Conservation (phyloP, 305 asterid species). For the Solanum hybrid region DNA sequence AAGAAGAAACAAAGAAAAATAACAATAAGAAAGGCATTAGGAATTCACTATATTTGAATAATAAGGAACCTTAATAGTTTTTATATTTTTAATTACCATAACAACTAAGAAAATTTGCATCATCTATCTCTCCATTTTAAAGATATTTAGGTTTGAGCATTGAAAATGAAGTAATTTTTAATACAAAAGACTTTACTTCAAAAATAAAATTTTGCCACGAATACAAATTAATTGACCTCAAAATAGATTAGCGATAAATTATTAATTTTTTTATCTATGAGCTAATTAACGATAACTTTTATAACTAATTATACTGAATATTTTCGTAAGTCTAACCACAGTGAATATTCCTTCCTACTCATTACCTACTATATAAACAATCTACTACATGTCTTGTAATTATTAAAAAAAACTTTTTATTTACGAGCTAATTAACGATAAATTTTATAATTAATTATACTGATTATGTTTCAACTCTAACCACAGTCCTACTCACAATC, state of each 20-base stretch:
- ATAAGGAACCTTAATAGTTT: not conserved
- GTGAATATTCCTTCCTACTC: too few species aligned
- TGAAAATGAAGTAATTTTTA: not conserved
- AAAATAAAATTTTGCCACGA: not conserved
- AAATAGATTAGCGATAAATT: not conserved
- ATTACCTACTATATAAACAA: too few species aligned
- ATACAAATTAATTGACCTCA: not conserved
- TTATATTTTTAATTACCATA: not conserved
- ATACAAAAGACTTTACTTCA: not conserved
- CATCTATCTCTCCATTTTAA: not conserved
- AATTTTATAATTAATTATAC: not conserved
- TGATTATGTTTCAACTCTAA: not conserved
- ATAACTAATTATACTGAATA: not conserved
- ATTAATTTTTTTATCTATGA: too few species aligned
- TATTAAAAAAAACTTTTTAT: not conserved
- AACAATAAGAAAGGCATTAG: not conserved
- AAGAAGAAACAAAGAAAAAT: too few species aligned
- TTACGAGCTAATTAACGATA: not conserved
- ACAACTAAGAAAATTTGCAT: not conserved
- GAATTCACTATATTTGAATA: not conserved
- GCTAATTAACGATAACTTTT: too few species aligned
- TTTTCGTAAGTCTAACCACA: not conserved
- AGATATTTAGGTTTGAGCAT: not conserved
- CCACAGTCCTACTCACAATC: not conserved
- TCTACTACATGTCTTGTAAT: too few species aligned